Percentiles rank a stretch among this genome's conserved stretches.
Evolutionary conservation across 495 filamentous ascomycete genomes (phyloP).

Genomic region (Podospora pseudoanserina): DNA sequence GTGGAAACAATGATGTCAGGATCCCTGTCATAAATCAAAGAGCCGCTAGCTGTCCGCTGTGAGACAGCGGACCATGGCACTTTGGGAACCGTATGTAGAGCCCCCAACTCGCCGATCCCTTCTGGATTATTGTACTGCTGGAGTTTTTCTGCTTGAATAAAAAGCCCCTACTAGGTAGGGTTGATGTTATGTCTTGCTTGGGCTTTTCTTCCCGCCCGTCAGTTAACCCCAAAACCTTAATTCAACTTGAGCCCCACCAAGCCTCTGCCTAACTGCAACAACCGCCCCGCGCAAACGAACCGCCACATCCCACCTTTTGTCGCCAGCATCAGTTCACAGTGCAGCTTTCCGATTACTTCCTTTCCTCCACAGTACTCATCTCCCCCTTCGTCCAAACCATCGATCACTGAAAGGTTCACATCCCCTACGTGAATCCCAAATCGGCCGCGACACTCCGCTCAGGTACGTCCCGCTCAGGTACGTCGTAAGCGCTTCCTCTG

Average conservation of each 20-base stretch:
- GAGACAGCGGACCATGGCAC: no score
- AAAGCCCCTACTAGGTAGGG: no score
- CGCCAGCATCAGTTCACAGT: neutral
- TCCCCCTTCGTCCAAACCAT: neutral
- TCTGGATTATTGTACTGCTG: no score
- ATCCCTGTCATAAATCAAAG: neutral
- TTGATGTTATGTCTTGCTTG: no score
- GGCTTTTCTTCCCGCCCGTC: neutral
- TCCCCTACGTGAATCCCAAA: neutral
- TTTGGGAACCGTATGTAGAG: no score
- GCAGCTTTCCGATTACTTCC: neutral
- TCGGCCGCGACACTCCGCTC: neutral
- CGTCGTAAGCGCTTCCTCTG: neutral
- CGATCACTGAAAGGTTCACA: neutral
- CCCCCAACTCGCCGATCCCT: no score
- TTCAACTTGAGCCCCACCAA: neutral
- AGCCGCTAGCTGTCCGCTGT: neutral
- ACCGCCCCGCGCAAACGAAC: neutral
- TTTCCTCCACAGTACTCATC: neutral
- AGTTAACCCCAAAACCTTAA: neutral
- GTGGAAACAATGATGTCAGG: constrained; percentile 11
- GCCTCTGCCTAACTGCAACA: neutral
- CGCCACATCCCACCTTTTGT: neutral
- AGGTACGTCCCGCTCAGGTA: neutral
- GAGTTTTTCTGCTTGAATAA: no score